phyloP scores from a whole-genome alignment of 2,329 filamentous ascomycete genomes.

The Davidsoniella australis region DNA sequence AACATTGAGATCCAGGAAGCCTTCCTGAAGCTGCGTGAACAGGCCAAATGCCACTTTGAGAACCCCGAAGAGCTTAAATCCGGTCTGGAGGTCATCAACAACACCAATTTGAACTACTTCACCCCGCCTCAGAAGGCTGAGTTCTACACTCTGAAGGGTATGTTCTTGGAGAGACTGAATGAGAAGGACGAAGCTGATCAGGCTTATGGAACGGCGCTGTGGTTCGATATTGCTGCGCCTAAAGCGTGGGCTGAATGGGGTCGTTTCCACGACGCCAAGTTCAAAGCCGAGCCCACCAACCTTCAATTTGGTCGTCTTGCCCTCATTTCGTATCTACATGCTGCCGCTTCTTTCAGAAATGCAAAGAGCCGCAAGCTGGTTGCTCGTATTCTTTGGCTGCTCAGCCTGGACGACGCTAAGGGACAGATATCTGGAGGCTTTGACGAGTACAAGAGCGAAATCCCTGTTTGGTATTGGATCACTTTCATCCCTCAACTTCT shows the following conservation, averaged over 20 bases:
- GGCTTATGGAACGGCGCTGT: constrained; percentile 85
- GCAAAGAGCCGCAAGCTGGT: constrained; percentile 90
- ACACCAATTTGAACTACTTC: constrained; percentile 98
- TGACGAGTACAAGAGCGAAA: constrained; percentile 93
- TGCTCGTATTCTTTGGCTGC: constrained; percentile 82
- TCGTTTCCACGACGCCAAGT: constrained; percentile 90
- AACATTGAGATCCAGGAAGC: constrained; percentile 99
- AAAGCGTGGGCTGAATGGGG: constrained; percentile 99
- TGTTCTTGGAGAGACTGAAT: constrained; percentile 91
- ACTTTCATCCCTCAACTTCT: constrained; percentile 96
- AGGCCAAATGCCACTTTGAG: constrained; percentile 97
- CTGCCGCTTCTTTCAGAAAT: constrained; percentile 90
- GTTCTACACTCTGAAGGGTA: constrained; percentile 97
- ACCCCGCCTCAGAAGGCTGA: constrained; percentile 91
- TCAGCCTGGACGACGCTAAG: constrained; percentile 81
- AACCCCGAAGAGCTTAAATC: constrained; percentile 83
- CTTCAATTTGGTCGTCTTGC: constrained; percentile 77
- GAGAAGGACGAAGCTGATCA: constrained; percentile 84
- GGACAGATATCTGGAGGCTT: constrained; percentile 73
- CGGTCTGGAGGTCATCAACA: constrained; percentile 96
- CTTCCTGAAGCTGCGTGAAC: constrained; percentile 94
- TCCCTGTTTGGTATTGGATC: constrained; percentile 98
- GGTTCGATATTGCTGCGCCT: constrained; percentile 85
- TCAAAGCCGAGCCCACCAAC: constrained; percentile 76
- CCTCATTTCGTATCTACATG: constrained; percentile 89